Conservation (phyloP, 2,329 filamentous ascomycete genomes). For the Aspergillus uvarum region DNA sequence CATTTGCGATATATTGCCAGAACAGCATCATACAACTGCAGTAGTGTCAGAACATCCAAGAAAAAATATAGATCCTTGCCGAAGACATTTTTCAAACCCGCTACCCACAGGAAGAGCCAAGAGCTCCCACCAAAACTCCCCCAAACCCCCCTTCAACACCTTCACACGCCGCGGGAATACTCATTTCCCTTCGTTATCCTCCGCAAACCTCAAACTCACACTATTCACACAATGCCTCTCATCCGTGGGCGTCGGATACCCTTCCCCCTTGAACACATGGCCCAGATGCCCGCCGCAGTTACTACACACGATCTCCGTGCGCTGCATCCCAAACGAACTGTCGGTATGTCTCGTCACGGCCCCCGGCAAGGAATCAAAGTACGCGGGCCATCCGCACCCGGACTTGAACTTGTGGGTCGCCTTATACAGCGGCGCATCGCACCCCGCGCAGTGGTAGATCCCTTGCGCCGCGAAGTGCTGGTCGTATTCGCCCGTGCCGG, state of each 20-base stretch:
- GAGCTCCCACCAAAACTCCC: too few relatives aligned
- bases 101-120: too few relatives aligned
- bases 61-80: too few relatives aligned
- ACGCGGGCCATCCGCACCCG: conserved; percentile 96
- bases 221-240: conserved; percentile 98
- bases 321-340: conserved; percentile 71
- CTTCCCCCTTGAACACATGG: conserved; percentile 90
- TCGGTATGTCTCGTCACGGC: conserved; percentile 84
- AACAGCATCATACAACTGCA: too few relatives aligned
- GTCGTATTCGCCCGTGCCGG: conserved; percentile 79
- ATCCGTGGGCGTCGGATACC: conserved; percentile 80
- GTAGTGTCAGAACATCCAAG: too few relatives aligned
- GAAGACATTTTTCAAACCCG: too few relatives aligned
- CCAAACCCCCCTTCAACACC: too few relatives aligned
- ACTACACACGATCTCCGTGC: conserved; percentile 90
- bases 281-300: conserved; percentile 93
- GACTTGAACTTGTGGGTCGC: conserved; percentile 94
- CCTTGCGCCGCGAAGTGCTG: conserved; percentile 76
- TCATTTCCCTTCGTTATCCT: conserved; percentile 54
- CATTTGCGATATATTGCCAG: too few relatives aligned
- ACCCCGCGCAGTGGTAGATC: conserved; percentile 84
- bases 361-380: conserved; percentile 91
- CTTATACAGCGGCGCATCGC: conserved; percentile 84
- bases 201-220: conserved; percentile 78
- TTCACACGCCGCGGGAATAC: neutral